Conservation (phyloP, 2,329 filamentous ascomycete species). For the Penicillium sp. region DNA sequence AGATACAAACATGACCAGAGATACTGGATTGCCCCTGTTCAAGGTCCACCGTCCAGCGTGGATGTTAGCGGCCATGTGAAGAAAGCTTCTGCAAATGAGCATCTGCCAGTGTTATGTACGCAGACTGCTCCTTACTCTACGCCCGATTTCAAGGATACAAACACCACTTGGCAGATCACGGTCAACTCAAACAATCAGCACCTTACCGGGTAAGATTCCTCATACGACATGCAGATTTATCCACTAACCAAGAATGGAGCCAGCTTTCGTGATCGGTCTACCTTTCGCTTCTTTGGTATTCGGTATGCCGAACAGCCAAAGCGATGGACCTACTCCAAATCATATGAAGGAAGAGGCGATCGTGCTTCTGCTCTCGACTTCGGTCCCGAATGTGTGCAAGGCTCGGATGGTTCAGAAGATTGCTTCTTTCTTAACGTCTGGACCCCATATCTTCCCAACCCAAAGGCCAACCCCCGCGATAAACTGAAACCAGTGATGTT, state of each 20-base stretch:
- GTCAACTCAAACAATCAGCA: slow-evolving; percentile 28
- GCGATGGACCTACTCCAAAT: slow-evolving; percentile 55
- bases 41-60: slow-evolving; percentile 19
- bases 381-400: slow-evolving; percentile 50
- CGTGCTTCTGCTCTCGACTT: slow-evolving; percentile 50
- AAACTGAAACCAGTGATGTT: slow-evolving; percentile 57
- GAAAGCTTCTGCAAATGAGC: slow-evolving; percentile 15
- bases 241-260: not conserved
- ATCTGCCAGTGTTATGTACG: slow-evolving; percentile 27
- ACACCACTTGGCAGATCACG: slow-evolving; percentile 24
- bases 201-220: slow-evolving; percentile 24
- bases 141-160: slow-evolving; percentile 19
- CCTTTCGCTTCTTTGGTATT: slow-evolving; percentile 56
- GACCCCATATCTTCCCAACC: slow-evolving; percentile 51
- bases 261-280: slow-evolving; percentile 60
- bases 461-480: slow-evolving; percentile 38
- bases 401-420: slow-evolving; percentile 51
- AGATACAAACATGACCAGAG: slow-evolving; percentile 16
- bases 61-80: slow-evolving; percentile 20
- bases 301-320: slow-evolving; percentile 51
- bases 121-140: slow-evolving; percentile 29
- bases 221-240: not conserved
- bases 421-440: slow-evolving; percentile 55
- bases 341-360: slow-evolving; percentile 55
- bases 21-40: slow-evolving; percentile 23